phyloP scores from a whole-genome alignment of 1,284 basidiomycete genomes.

The Leccinum ponderosum region DNA sequence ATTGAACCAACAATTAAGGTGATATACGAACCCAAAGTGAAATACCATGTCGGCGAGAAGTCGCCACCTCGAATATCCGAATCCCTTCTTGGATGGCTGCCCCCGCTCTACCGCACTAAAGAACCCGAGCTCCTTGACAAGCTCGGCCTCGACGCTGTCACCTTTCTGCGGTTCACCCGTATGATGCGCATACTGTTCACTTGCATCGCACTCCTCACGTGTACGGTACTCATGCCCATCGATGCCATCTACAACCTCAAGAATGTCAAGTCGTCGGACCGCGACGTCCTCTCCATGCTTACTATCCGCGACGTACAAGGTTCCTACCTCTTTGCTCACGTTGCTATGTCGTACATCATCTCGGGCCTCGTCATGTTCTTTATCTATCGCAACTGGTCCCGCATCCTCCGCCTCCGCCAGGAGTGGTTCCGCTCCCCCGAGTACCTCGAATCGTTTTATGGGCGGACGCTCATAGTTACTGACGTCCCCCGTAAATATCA shows the following conservation, averaged over 20 bases:
- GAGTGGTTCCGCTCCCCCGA: conserved; percentile 68
- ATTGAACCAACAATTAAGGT: conserved; percentile 41
- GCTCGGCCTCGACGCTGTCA: conserved; percentile 91
- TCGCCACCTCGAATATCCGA: conserved; percentile 80
- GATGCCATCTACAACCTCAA: conserved; percentile 66
- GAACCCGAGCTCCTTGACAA: conserved; percentile 90
- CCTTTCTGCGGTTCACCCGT: conserved; percentile 90
- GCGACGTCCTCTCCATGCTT: conserved; percentile 55
- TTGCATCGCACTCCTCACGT: conserved; percentile 63
- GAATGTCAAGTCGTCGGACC: conserved; percentile 24
- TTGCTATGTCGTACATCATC: conserved; percentile 63
- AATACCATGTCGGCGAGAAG: conserved; percentile 85
- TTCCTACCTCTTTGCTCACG: conserved; percentile 61
- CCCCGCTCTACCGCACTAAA: conserved; percentile 80
- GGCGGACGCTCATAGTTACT: conserved; percentile 65
- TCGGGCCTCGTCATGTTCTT: conserved; percentile 55
- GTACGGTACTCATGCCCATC: conserved; percentile 79
- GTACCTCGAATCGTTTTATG: conserved; percentile 64
- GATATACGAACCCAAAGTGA: conserved; percentile 86
- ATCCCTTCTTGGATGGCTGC: conserved; percentile 86
- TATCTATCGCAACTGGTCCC: conserved; percentile 64
- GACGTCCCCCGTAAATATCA: conserved; percentile 63
- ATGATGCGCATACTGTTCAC: conserved; percentile 84
- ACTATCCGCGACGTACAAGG: conserved; percentile 68
- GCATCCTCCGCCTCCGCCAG: conserved; percentile 58